Evolutionary conservation across 2,329 filamentous ascomycete genomes (phyloP), one percentile per base, ranked within the genome.

Genomic region (Myriosclerotinia duriaeana): DNA sequence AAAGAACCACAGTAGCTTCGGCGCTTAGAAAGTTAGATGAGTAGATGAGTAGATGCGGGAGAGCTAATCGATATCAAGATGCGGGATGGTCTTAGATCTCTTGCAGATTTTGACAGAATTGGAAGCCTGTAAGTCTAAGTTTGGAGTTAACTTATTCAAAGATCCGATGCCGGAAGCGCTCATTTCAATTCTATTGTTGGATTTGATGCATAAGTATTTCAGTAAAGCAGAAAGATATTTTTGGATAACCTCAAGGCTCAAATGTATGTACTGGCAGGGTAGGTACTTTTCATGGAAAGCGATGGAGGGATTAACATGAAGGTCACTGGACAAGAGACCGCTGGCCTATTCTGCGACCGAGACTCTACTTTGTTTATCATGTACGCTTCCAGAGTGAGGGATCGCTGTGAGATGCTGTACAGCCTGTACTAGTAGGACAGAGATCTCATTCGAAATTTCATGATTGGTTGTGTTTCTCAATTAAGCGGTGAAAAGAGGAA

Each of bases 281-380:
- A 46, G n/a, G 17, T 38, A 38, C 17, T 20, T 55, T 42, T 38
- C 54, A 11, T 9, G 26, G 20, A 17, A 14, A 15, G 22, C 26
- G 26, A 30, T 54, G 22, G 30, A 26, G n/a, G 14, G 30, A 58
- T 50, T 17, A 17, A 2, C 14, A 48, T 14, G 38, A 46, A 44
- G 55, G 44, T 44, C 53, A 65, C 40, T 65, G 63, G 63, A 53
- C 22, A 36, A 59, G 26, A 60, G 42, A 65, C 53, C 54, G 62
- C 62, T 42, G 62, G 30, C 62, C 62, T 34, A 15, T 59, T 52
- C 53, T 59, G 63, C 44, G 22, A 52, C 63, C 36, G 11, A 4
- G 38, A 44, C 11, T 50, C 3, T 26, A 26, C 14, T 8, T 44
- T 40, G 17, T 44, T 56, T 40, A 12, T 34, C 30, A 40, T 42